Evolutionary conservation across 352 stramenopile species (phyloP).

Genomic region (Pythium myriotylum): DNA sequence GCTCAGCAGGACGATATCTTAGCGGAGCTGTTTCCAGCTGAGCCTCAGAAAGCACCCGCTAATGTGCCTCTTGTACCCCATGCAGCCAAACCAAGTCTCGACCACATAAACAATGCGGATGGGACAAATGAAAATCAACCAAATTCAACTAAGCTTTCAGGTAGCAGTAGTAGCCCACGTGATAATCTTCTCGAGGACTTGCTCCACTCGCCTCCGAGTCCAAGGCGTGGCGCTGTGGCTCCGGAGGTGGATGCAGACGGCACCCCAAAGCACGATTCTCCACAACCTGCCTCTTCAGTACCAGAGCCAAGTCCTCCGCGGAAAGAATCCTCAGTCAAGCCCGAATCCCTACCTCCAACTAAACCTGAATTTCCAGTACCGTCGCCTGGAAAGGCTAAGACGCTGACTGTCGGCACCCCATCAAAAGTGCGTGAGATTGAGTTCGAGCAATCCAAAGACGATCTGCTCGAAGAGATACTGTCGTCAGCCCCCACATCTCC

Average conservation of each 20-base stretch:
- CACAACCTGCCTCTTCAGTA: neutral
- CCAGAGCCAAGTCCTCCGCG: neutral
- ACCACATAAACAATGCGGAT: too few species aligned
- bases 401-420: constrained; percentile 29
- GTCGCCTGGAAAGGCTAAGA: constrained; percentile 44
- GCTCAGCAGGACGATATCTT: constrained; percentile 30
- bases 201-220: constrained; percentile 38
- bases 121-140: too few species aligned
- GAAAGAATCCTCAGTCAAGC: constrained; percentile 3
- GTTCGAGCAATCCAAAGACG: constrained; percentile 75
- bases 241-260: neutral
- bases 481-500: constrained; percentile 25
- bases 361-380: neutral
- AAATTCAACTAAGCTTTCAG: constrained; percentile 3
- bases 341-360: neutral
- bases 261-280: neutral
- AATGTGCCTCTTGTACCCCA: neutral
- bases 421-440: constrained; percentile 56
- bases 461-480: constrained; percentile 63
- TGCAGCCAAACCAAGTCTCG: neutral
- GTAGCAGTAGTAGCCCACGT: constrained; percentile 32
- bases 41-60: neutral
- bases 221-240: neutral
- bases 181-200: constrained; percentile 64
- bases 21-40: constrained; percentile 23